A percentile compares a stretch with the other conserved stretches of the same genome.
Conservation (phyloP, 371 early-diverging fungal genomes). For the Gilbertella persicaria region DNA sequence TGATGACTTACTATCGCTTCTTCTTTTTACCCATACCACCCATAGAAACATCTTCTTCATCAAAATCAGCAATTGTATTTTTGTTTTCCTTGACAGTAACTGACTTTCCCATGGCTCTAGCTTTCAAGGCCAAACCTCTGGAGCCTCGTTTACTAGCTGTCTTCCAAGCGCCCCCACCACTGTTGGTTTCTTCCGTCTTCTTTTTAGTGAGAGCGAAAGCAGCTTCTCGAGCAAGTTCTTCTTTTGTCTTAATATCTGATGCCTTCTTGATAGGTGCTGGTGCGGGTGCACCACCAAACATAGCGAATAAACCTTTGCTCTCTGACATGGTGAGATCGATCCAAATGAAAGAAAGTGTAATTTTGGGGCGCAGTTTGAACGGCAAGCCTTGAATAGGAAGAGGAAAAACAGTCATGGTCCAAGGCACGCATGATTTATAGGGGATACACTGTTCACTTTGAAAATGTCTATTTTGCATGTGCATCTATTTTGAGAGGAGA, state of each 20-base stretch:
- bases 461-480: no score
- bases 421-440: no score
- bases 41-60: slow-evolving; percentile 36
- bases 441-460: no score
- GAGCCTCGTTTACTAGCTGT: slow-evolving; percentile 12
- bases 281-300: slow-evolving; percentile 34
- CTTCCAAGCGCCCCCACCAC: slow-evolving; percentile 32
- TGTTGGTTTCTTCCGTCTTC: slow-evolving; percentile 1
- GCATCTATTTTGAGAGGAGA: no score
- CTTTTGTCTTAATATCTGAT: slow-evolving; percentile 10
- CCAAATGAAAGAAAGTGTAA: slow-evolving; percentile 1
- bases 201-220: slow-evolving; percentile 2
- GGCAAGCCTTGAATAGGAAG: no score
- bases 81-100: slow-evolving; percentile 30
- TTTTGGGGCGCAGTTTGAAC: no score
- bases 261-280: slow-evolving; percentile 6
- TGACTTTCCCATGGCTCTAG: slow-evolving; percentile 25
- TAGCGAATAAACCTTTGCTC: slow-evolving; percentile 30
- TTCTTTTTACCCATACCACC: slow-evolving; percentile 38
- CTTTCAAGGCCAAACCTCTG: slow-evolving; percentile 23
- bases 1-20: slow-evolving; percentile 32
- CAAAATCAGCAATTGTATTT: slow-evolving; percentile 13
- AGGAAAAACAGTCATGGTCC: no score
- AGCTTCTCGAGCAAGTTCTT: slow-evolving; percentile 18
- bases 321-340: slow-evolving; percentile 13